phyloP scores from a whole-genome alignment of 2,329 filamentous ascomycete genomes.

The Trichoderma sp. region DNA sequence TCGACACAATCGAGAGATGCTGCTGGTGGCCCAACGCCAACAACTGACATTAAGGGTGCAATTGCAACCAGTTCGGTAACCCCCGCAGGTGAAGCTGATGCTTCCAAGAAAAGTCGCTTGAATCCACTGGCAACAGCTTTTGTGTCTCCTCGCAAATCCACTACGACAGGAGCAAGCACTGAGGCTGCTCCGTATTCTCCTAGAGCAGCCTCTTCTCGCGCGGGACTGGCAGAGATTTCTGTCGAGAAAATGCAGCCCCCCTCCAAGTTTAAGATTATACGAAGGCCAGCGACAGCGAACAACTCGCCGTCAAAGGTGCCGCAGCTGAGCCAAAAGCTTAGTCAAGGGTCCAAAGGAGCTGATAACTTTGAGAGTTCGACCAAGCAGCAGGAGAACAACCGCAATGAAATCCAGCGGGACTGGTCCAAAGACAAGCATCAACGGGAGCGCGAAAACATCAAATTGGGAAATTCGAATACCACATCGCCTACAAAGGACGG shows the following conservation, averaged over 20 bases:
- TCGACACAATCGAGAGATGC: constrained; percentile 22
- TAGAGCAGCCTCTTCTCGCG: not conserved
- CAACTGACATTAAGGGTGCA: not conserved
- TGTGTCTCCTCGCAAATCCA: constrained; percentile 9
- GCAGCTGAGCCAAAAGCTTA: not conserved
- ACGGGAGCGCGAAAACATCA: not conserved
- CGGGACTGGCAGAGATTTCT: not conserved
- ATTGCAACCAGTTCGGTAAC: not conserved
- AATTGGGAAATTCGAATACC: not conserved
- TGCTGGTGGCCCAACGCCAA: constrained; percentile 16
- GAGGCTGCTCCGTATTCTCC: not conserved
- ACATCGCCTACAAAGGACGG: not conserved
- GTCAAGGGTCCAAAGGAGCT: not conserved
- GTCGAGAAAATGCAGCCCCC: not conserved
- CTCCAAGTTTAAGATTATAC: not conserved
- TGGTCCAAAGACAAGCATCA: not conserved
- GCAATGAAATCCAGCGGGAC: not conserved
- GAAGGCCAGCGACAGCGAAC: not conserved
- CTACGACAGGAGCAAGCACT: not conserved
- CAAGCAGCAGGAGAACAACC: not conserved
- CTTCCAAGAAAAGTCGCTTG: constrained; percentile 11
- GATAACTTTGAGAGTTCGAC: not conserved
- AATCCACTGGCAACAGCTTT: constrained; percentile 19
- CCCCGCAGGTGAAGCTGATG: not conserved
- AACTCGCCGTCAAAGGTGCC: not conserved